phyloP scores from a whole-genome alignment of 495 filamentous ascomycete species.

The Tuber borchii region DNA sequence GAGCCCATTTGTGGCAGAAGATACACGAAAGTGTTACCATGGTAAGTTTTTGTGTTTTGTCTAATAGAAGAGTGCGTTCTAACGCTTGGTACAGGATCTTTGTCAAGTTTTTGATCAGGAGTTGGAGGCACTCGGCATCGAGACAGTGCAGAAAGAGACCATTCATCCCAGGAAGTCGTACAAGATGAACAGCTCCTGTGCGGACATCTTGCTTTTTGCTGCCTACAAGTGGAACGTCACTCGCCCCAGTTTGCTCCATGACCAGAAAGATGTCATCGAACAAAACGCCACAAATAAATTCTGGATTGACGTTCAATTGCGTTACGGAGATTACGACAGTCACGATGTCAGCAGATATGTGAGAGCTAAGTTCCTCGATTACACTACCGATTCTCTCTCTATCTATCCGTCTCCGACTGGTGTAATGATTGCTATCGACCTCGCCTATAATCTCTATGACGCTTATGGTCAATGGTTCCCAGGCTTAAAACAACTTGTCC shows the following conservation, averaged over 20 bases:
- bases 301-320: slow-evolving; percentile 97
- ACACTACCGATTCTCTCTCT: slow-evolving; percentile 98
- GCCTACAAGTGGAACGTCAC: slow-evolving; percentile 99
- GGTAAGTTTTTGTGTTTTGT: slow-evolving; percentile 45
- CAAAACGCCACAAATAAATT: slow-evolving; percentile 97
- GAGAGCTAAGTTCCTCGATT: slow-evolving; percentile 96
- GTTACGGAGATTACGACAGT: slow-evolving; percentile 98
- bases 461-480: slow-evolving; percentile 99
- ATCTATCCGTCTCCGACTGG: slow-evolving; percentile 98
- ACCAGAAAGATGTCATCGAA: slow-evolving; percentile 94
- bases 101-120: slow-evolving; percentile 99
- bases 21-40: slow-evolving; percentile 99
- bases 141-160: slow-evolving; percentile 98
- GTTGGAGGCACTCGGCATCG: slow-evolving; percentile 89
- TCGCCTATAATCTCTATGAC: slow-evolving; percentile 97
- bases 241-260: slow-evolving; percentile 82
- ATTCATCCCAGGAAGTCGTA: slow-evolving; percentile 99
- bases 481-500: slow-evolving; percentile 88
- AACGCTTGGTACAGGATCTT: slow-evolving; percentile 45
- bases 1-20: slow-evolving; percentile 99
- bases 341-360: slow-evolving; percentile 98
- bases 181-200: slow-evolving; percentile 99
- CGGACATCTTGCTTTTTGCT: slow-evolving; percentile 94
- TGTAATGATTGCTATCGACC: slow-evolving; percentile 95
- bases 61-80: slow-evolving; percentile 5